Conservation (phyloP, 371 early-diverging fungal genomes). For the Fennellomyces sp. region DNA sequence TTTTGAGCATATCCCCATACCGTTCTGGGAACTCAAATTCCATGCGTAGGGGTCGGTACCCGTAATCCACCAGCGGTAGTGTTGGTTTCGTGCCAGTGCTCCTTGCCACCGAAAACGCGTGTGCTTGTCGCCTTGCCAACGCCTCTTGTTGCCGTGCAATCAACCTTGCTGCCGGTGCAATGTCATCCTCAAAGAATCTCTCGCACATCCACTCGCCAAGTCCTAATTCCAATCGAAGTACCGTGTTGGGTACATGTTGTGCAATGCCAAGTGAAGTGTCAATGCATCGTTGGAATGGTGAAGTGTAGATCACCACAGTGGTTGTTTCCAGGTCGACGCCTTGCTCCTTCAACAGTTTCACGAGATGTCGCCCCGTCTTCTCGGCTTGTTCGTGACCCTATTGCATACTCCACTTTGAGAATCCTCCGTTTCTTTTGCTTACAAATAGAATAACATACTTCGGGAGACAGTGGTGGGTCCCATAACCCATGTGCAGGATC, state of each 20-base stretch:
- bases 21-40: slow-evolving; percentile 41
- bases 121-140: slow-evolving; percentile 39
- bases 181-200: slow-evolving; percentile 33
- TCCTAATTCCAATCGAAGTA: slow-evolving; percentile 38
- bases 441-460: slow-evolving; percentile 14
- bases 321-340: slow-evolving; percentile 19
- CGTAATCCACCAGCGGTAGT: slow-evolving; percentile 27
- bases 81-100: too few species aligned
- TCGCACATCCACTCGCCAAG: slow-evolving; percentile 54
- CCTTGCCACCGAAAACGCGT: slow-evolving; percentile 22
- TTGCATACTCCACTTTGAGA: neutral
- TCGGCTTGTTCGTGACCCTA: slow-evolving; percentile 37
- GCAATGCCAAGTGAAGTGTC: slow-evolving; percentile 43
- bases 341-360: slow-evolving; percentile 21
- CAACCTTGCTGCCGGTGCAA: slow-evolving; percentile 35
- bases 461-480: slow-evolving; percentile 43
- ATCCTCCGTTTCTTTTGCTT: neutral
- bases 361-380: slow-evolving; percentile 28
- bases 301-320: slow-evolving; percentile 37
- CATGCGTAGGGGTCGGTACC: slow-evolving; percentile 9
- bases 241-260: slow-evolving; percentile 21
- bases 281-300: slow-evolving; percentile 52
- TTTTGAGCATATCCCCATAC: slow-evolving; percentile 33
- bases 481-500: slow-evolving; percentile 44
- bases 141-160: slow-evolving; percentile 32